Evolutionary conservation across 2,329 filamentous ascomycete genomes (phyloP), one percentile per base, ranked within the genome.

Genomic region (Hypoxylon rubiginosum): DNA sequence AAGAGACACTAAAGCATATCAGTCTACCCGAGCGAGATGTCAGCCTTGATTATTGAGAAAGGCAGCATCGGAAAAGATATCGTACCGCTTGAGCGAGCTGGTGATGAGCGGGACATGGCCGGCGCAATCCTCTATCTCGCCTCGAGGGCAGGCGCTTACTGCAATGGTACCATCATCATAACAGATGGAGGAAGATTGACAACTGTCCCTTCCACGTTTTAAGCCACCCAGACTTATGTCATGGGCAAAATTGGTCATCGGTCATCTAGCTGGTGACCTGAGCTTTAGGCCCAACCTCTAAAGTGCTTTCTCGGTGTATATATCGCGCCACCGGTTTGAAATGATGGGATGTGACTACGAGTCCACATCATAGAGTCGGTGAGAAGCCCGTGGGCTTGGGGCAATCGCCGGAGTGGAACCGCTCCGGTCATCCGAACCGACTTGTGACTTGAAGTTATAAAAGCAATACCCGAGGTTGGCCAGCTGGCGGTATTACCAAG

Each of bases 51-150:
- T 63, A 82, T 88, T 59, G 69, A 79, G 61, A 71, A 74, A 11
- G 77, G 80, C 4, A 80, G 79, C 19, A 74, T 75, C 26, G 79
- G 80, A 13, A 82, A 79, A 65, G 78, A 77, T 0, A 75, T 81
- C 54, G 82, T 90, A 46, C 90, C 90, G 0, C 78, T 88, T n/a
- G 84, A 84, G 43, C 81, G 90, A 49, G 82, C 86, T 66, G 90
- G 90, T 1, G 83, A 85, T 43, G 84, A 88, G 62, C 79, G 87
- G 70, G 90, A 91, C 72, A 87, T 92, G 81, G 87, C 84, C 1
- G 89, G 90, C 1, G 81, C 87, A 51, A 83, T 92, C 26, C 75
- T 93, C 54, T 92, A 89, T 80, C 80, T 92, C 74, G 87, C 86
- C 3, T 88, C 87, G 52, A 80, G 85, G 66, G 89, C 89, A 2